Evolutionary conservation across 345 rosid genomes (phyloP).

Genomic region (Gossypium turneri): DNA sequence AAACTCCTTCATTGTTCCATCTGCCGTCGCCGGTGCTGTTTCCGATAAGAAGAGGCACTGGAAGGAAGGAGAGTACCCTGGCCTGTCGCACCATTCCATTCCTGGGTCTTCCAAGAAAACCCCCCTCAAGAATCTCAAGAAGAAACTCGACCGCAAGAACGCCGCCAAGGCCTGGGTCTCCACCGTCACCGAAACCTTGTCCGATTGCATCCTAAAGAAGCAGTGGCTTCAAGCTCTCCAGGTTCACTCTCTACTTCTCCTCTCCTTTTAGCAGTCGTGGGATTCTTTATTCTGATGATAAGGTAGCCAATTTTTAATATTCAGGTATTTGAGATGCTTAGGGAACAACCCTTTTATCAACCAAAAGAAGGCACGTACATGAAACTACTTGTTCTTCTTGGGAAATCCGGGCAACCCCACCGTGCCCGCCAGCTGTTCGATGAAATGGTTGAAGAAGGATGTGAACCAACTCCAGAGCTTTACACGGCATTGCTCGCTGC

Average conservation of each 20-base stretch:
- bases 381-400: conserved; percentile 73
- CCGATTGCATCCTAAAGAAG: conserved; percentile 68
- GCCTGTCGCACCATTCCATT: conserved; percentile 28
- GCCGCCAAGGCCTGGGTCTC: conserved; percentile 70
- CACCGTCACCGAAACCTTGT: conserved; percentile 77
- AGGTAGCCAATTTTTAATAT: conserved; percentile 2
- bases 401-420: conserved; percentile 60
- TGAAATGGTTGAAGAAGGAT: conserved; percentile 73
- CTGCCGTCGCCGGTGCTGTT: conserved; percentile 31
- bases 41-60: conserved; percentile 54
- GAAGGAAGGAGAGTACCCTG: conserved; percentile 80
- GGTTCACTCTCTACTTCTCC: conserved; percentile 30
- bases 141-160: conserved; percentile 59
- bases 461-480: conserved; percentile 63
- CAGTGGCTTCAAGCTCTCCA: conserved; percentile 79
- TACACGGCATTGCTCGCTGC: conserved; percentile 79
- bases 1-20: conserved; percentile 15
- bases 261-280: neutral
- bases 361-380: conserved; percentile 81
- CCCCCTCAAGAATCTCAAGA: conserved; percentile 66
- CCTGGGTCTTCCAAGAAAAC: conserved; percentile 33
- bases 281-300: neutral
- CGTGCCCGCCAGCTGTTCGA: conserved; percentile 70
- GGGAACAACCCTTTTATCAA: conserved; percentile 61
- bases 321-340: conserved; percentile 73